Evolutionary conservation across 2,329 filamentous ascomycete genomes (phyloP).

Genomic region (Sclerotinia nivalis): DNA sequence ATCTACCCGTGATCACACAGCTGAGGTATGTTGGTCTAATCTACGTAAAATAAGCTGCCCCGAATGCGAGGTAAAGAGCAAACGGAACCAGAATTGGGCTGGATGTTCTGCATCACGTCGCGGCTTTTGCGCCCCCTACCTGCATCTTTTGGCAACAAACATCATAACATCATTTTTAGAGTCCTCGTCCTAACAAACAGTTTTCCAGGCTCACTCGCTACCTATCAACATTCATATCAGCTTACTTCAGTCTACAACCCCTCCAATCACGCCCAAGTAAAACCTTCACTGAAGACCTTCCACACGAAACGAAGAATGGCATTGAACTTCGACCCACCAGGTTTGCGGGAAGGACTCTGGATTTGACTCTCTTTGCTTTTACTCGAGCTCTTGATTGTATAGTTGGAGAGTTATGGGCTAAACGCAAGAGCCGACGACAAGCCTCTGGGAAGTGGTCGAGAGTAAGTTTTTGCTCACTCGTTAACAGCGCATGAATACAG

Average conservation of each 20-base stretch:
- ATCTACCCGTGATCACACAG: constrained; percentile 37
- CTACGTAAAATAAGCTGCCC: background rate
- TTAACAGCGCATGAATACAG: background rate
- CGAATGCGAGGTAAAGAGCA: background rate
- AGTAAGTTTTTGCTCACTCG: background rate
- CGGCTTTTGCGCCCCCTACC: background rate
- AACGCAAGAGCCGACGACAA: constrained; percentile 48
- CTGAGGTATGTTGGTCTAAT: constrained; percentile 29
- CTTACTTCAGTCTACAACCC: constrained; percentile 57
- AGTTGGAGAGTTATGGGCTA: constrained; percentile 65
- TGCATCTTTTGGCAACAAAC: constrained; percentile 5
- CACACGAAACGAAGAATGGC: constrained; percentile 36
- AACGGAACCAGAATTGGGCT: background rate
- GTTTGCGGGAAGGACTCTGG: constrained; percentile 71
- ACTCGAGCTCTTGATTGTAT: constrained; percentile 72
- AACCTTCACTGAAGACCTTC: constrained; percentile 45
- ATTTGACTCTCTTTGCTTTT: constrained; percentile 77
- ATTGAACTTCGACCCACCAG: constrained; percentile 38
- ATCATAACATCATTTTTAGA: constrained; percentile 6
- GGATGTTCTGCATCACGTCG: background rate
- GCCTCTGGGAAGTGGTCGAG: constrained; percentile 50
- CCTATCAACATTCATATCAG: constrained; percentile 58
- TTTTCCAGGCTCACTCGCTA: constrained; percentile 54
- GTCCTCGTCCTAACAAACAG: background rate
- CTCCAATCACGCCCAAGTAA: constrained; percentile 56